phyloP scores from a whole-genome alignment of 2,329 filamentous ascomycete genomes.

The Alternaria alternata region DNA sequence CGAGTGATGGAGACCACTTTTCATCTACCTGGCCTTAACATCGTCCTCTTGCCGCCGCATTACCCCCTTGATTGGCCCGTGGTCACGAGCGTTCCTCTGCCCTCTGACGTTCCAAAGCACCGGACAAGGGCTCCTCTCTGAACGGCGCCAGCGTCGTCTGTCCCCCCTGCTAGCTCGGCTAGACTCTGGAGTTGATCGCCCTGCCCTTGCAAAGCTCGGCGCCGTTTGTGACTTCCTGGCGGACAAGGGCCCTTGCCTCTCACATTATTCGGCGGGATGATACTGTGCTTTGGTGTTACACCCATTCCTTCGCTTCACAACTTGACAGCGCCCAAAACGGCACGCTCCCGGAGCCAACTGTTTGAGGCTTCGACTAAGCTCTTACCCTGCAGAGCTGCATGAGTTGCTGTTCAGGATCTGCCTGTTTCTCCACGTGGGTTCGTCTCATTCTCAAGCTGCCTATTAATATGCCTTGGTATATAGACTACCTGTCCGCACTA shows the following conservation, averaged over 20 bases:
- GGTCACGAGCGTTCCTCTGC: conserved; percentile 23
- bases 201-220: conserved; percentile 36
- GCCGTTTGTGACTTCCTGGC: conserved; percentile 39
- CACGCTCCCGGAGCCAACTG: conserved; percentile 49
- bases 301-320: conserved; percentile 48
- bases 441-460: conserved; percentile 39
- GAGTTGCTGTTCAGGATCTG: conserved; percentile 44
- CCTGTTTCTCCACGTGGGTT: conserved; percentile 48
- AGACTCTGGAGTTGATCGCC: conserved; percentile 32
- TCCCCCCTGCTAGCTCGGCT: conserved; percentile 40
- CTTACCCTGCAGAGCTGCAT: conserved; percentile 46
- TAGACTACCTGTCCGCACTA: conserved; percentile 36
- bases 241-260: conserved; percentile 36
- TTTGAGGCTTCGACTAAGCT: conserved; percentile 50
- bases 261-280: conserved; percentile 38
- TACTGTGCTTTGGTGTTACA: conserved; percentile 46
- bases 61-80: conserved; percentile 33
- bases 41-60: conserved; percentile 24
- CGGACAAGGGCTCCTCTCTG: conserved; percentile 36
- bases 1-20: conserved; percentile 38
- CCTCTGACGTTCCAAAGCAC: conserved; percentile 37
- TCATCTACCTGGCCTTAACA: conserved; percentile 40
- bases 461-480: conserved; percentile 42
- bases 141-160: conserved; percentile 40
- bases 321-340: conserved; percentile 52